Evolutionary conservation across 108 stramenopile genomes (phyloP).

Genomic region (Pseudonitzschia pungens): DNA sequence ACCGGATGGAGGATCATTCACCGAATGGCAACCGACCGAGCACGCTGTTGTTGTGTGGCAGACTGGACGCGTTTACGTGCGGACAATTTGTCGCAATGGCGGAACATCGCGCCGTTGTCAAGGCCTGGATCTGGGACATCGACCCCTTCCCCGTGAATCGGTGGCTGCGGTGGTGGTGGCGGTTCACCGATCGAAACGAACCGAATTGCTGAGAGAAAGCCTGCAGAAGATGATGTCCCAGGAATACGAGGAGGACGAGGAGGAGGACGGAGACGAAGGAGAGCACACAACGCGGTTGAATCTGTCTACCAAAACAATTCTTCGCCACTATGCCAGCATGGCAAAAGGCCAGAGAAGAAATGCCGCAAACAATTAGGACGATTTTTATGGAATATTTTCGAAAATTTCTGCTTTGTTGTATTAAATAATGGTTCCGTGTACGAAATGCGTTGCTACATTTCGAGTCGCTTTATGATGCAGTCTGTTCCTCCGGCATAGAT

Average conservation of each 20-base stretch:
- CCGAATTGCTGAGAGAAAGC: conserved; percentile 46
- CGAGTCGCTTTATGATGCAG: conserved; percentile 63
- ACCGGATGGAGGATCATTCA: not conserved
- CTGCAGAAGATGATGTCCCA: conserved; percentile 44
- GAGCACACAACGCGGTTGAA: conserved; percentile 24
- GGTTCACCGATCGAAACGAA: conserved; percentile 17
- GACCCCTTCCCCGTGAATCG: conserved; percentile 54
- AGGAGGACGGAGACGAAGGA: conserved; percentile 24
- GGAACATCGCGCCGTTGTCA: conserved; percentile 76
- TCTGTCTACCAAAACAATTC: conserved; percentile 62
- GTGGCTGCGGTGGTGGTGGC: not conserved
- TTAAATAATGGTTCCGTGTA: not conserved
- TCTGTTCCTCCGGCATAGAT: conserved; percentile 75
- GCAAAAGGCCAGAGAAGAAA: conserved; percentile 32
- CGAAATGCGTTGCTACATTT: conserved; percentile 9
- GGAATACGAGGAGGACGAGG: conserved; percentile 27
- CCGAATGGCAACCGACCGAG: conserved; percentile 73
- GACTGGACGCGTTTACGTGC: conserved; percentile 78
- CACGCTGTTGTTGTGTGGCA: conserved; percentile 62
- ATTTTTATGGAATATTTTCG: not conserved
- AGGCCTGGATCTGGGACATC: conserved; percentile 72
- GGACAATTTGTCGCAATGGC: conserved; percentile 81
- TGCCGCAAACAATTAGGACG: not conserved
- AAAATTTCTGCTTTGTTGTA: not conserved
- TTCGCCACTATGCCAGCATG: conserved; percentile 61